phyloP scores from a whole-genome alignment of 768 basidiomycete genomes.

The Auricularia auricula-judae region DNA sequence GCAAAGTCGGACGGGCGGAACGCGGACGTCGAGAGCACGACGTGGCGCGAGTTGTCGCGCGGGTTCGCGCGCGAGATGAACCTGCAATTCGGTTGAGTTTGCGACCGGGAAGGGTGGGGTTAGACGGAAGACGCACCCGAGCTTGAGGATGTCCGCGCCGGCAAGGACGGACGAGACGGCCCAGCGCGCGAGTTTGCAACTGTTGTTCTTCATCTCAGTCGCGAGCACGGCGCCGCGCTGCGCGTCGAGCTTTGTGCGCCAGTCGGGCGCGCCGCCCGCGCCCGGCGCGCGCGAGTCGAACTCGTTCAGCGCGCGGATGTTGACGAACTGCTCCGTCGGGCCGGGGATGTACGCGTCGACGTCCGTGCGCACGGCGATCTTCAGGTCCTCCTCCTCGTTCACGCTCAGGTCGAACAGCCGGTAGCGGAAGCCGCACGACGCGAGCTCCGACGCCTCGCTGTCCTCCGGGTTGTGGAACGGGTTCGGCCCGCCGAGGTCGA shows the following conservation, averaged over 20 bases:
- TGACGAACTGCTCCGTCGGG: slow-evolving; percentile 52
- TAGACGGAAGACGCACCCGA: slow-evolving; percentile 53
- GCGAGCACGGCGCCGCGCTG: slow-evolving; percentile 97
- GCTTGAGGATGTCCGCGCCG: slow-evolving; percentile 93
- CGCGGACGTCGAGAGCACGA: slow-evolving; percentile 89
- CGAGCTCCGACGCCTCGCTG: slow-evolving; percentile 55
- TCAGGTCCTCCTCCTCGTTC: slow-evolving; percentile 82
- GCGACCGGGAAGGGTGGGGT: no score
- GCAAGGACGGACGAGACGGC: slow-evolving; percentile 90
- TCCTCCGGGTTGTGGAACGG: slow-evolving; percentile 93
- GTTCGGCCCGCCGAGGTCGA: slow-evolving; percentile 78
- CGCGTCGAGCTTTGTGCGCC: slow-evolving; percentile 93
- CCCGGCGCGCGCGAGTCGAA: slow-evolving; percentile 87
- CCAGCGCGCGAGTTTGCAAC: slow-evolving; percentile 95
- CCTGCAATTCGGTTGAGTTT: no score
- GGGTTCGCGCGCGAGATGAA: slow-evolving; percentile 83
- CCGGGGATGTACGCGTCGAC: slow-evolving; percentile 75
- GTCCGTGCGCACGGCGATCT: slow-evolving; percentile 89
- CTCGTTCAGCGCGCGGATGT: slow-evolving; percentile 92
- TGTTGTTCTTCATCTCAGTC: slow-evolving; percentile 99
- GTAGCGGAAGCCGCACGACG: slow-evolving; percentile 94
- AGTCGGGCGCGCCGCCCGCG: slow-evolving; percentile 93
- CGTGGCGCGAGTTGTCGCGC: slow-evolving; percentile 90
- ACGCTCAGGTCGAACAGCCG: slow-evolving; percentile 88
- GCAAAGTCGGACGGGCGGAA: slow-evolving; percentile 94